phyloP scores from a whole-genome alignment of 78 protist genomes.

The Diacronema lutheri region DNA sequence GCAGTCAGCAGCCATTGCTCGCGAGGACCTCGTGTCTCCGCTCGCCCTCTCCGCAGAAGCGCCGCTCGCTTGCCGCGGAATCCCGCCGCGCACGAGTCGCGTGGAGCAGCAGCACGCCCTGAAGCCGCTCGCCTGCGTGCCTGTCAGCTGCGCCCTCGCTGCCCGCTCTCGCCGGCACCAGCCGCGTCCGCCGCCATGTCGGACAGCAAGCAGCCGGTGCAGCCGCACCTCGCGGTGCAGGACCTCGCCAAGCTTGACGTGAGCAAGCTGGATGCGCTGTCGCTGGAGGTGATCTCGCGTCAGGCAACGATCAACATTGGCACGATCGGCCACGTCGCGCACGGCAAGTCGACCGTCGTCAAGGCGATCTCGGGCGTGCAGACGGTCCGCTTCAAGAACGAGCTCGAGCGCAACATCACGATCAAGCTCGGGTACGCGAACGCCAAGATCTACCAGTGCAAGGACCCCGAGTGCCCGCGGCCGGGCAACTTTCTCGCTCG shows the following conservation, averaged over 20 bases:
- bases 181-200: too few species aligned
- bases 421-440: slow-evolving; percentile 99
- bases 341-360: slow-evolving; percentile 98
- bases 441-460: slow-evolving; percentile 93
- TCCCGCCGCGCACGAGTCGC: too few species aligned
- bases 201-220: too few species aligned
- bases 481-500: slow-evolving; percentile 66
- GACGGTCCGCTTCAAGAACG: slow-evolving; percentile 89
- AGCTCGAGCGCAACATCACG: slow-evolving; percentile 97
- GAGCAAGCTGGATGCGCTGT: slow-evolving; percentile 70
- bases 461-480: slow-evolving; percentile 78
- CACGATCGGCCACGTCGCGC: slow-evolving; percentile 99
- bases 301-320: slow-evolving; percentile 99
- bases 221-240: slow-evolving; percentile 22
- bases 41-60: too few species aligned
- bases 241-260: slow-evolving; percentile 43
- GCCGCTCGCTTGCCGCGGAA: too few species aligned
- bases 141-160: too few species aligned
- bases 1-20: too few species aligned
- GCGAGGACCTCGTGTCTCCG: too few species aligned
- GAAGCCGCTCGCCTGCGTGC: too few species aligned
- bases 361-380: slow-evolving; percentile 96
- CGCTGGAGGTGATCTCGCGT: slow-evolving; percentile 90
- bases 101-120: too few species aligned
- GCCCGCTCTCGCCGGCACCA: too few species aligned